phyloP scores from a whole-genome alignment of 1,284 basidiomycete genomes.

The Trametes polyzona region DNA sequence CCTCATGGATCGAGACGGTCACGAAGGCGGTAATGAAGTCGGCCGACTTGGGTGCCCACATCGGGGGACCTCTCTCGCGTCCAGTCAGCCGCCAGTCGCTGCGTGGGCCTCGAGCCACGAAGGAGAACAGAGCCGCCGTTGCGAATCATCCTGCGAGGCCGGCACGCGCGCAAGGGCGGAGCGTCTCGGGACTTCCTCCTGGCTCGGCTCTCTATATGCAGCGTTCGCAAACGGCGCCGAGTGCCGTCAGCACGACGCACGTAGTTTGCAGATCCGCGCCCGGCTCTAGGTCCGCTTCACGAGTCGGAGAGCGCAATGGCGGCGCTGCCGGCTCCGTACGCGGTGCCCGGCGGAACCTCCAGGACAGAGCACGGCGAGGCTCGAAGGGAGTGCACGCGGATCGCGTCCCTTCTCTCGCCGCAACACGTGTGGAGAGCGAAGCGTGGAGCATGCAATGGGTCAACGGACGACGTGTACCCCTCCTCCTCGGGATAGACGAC shows the following conservation, averaged over 20 bases:
- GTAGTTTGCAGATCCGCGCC: slow-evolving; percentile 72
- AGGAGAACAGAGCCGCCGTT: slow-evolving; percentile 22
- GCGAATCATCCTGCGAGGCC: slow-evolving; percentile 24
- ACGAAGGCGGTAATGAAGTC: slow-evolving; percentile 58
- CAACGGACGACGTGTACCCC: slow-evolving; percentile 28
- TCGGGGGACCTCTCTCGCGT: slow-evolving; percentile 44
- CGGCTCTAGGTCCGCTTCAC: slow-evolving; percentile 42
- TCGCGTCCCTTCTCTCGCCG: slow-evolving; percentile 45
- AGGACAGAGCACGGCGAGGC: slow-evolving; percentile 15
- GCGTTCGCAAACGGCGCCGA: slow-evolving; percentile 33
- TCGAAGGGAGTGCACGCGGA: slow-evolving; percentile 22
- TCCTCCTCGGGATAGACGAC: slow-evolving; percentile 16
- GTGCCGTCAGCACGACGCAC: slow-evolving; percentile 53
- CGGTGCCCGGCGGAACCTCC: slow-evolving; percentile 12
- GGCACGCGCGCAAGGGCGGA: slow-evolving; percentile 10
- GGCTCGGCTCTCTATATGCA: slow-evolving; percentile 31
- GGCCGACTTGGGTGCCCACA: slow-evolving; percentile 43
- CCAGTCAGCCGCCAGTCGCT: slow-evolving; percentile 25
- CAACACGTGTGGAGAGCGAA: slow-evolving; percentile 46
- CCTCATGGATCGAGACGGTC: slow-evolving; percentile 66
- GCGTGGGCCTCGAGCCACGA: slow-evolving; percentile 17
- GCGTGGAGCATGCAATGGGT: slow-evolving; percentile 38
- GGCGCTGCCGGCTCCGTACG: slow-evolving; percentile 13
- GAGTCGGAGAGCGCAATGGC: slow-evolving; percentile 30
- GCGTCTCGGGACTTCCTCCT: slow-evolving; percentile 25